Base-by-base conservation (phyloP, 306 rosid species). In the Acmispon strigosus region DNA sequence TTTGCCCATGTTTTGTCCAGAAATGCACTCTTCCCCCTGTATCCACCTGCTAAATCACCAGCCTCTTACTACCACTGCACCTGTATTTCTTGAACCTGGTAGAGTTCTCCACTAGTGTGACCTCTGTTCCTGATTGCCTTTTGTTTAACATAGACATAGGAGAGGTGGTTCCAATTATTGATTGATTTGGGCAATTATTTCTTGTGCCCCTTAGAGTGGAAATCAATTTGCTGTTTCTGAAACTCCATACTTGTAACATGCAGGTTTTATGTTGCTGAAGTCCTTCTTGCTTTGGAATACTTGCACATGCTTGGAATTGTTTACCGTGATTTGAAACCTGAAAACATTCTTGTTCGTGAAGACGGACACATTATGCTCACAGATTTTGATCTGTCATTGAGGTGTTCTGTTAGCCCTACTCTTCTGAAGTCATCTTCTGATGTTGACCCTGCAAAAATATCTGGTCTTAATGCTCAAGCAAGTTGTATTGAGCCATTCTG, bases 331-430 rank as follows among this genome's bases (percentile, higher is more conserved):
- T 75, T 89, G 63, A 89, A 89, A 70, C 96, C 96, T 0, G 96
- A 89, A 78, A 89, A 89, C 75, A 83, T 89, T 79, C 92, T 89
- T 66, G 96, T 89, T 62, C 81, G 96, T 49, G 96, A 89, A 70
- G 96, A 90, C 44, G 96, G 96, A 24, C 96, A 90, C 77, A 90
- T 90, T 41, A 90, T 90, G 96, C 96, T 90, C 74, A 85, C 96
- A 22, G 96, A 90, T 76, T 90, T 87, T 65, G 96, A 90, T 75
- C 85, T 90, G 42, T 90, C 96, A 4, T 80, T 90, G 12, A 76
- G 96, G 51, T 90, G 96, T 86, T 63, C 85, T 34, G 96, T 90
- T 67, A 83, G 69, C 76, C 96, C 96, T 63, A 85, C 89, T 2
- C 92, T 90, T 41, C 62, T 90, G 61, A 80, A 76, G 64, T 74